phyloP scores from a whole-genome alignment of 2,329 filamentous ascomycete genomes.

The Pseudocercospora musae region DNA sequence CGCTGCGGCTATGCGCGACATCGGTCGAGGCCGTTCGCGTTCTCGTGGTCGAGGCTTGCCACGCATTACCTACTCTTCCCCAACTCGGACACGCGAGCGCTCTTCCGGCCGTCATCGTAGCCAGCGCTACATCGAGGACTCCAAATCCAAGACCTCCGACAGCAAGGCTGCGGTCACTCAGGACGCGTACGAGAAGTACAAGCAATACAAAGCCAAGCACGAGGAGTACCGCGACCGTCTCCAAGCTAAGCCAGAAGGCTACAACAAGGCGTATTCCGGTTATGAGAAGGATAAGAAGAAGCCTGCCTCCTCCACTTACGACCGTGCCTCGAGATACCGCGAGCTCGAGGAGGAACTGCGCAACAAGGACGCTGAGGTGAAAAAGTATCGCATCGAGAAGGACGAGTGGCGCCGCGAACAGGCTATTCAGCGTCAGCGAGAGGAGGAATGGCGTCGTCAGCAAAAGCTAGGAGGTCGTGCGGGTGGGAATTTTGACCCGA shows the following conservation, averaged over 20 bases:
- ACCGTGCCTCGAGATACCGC: not conserved
- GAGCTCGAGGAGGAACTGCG: not conserved
- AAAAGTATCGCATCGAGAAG: not conserved
- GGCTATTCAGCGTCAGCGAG: not conserved
- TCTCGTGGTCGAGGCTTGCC: not conserved
- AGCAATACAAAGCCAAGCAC: not conserved
- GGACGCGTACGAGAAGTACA: constrained; percentile 3
- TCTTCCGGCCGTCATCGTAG: not conserved
- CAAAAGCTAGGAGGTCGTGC: not conserved
- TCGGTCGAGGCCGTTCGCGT: not conserved
- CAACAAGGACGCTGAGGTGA: not conserved
- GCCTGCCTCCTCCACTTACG: not conserved
- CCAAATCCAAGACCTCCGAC: not conserved
- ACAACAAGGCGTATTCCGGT: not conserved
- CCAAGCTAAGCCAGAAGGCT: not conserved
- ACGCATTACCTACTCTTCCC: not conserved
- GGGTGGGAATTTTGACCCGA: not conserved
- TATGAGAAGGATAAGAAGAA: not conserved
- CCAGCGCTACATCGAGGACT: not conserved
- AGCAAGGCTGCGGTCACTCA: not conserved
- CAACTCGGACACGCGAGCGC: not conserved
- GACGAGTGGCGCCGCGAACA: not conserved
- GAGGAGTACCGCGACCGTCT: not conserved
- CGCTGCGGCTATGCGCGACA: not conserved
- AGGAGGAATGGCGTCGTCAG: not conserved